These are phyloP conservation scores for Porphyra umbilicalis DNA, from an alignment of 31 red algal genomes.

Conservation along the genomic window DNA sequence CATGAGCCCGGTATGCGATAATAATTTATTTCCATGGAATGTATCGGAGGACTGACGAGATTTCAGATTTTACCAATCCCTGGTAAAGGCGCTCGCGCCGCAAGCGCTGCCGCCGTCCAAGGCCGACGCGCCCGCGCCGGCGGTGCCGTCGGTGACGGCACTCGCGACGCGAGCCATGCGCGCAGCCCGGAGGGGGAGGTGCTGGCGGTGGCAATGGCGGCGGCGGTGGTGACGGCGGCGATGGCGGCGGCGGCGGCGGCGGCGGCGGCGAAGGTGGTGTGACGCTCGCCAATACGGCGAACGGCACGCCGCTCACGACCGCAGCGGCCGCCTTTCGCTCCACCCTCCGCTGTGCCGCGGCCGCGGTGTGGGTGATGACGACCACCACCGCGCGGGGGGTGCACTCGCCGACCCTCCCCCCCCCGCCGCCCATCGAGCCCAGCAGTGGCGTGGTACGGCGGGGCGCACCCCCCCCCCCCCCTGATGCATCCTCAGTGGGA, in stretches of 20 bases:
- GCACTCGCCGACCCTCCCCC: too few species aligned
- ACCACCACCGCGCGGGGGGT: slow-evolving; percentile 8
- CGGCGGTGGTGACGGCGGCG: too few species aligned
- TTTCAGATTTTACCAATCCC: too few species aligned
- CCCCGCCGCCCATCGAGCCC: too few species aligned
- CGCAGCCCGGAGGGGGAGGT: too few species aligned
- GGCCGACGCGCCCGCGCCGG: not conserved
- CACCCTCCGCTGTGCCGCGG: slow-evolving; percentile 14
- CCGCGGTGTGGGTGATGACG: slow-evolving; percentile 34
- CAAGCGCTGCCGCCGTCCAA: not conserved
- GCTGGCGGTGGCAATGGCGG: too few species aligned
- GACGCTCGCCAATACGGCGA: not conserved
- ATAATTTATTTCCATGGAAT: too few species aligned
- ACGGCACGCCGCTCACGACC: not conserved
- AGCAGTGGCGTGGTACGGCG: too few species aligned
- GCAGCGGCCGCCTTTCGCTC: not conserved
- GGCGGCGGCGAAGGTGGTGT: not conserved
- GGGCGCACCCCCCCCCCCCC: too few species aligned
- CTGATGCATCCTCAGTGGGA: too few species aligned
- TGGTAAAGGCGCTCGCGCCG: not conserved
- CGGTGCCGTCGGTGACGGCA: not conserved
- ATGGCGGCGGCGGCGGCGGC: not conserved
- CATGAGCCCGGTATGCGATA: too few species aligned
- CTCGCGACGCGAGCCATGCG: not conserved
- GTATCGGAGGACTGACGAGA: too few species aligned